Base-by-base conservation (phyloP, 78 protist species). In the Guillardia theta region DNA sequence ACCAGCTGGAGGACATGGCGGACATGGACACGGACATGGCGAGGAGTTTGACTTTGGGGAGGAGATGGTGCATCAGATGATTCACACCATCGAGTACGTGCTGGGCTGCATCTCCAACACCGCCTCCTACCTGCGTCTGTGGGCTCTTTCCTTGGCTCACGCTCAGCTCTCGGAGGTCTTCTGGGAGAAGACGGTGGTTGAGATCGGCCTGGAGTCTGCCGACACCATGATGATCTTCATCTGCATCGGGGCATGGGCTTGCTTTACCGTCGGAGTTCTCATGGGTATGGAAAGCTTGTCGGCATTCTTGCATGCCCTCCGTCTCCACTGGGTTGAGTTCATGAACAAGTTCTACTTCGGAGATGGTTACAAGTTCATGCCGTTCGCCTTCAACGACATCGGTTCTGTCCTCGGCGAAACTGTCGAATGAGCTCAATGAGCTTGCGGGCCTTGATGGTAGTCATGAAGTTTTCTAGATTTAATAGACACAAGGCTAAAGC, bases 131-230 rank as follows among this genome's bases (percentile, higher is more conserved):
- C 98, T 99, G 44, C 98, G 99, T 8, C 64, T 88, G 37, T 99
- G 99, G 99, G 99, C 99, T 10, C 98, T 99, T 27, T 97, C 99
- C 1, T 97, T 99, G 43, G 99, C 99, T 12, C 99, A 99, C 96
- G 98, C 99, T 96, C 64, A 93, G 93, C 88, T 93, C 39, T 64
- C 95, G 19, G 95, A 93, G 92, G 93, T 47, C 4, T 96, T 97
- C 93, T 97, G 97, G 97, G 95, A 96, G 53, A 94, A 94, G 96
- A 33, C 95, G 12, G n/a, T 97, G 44, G 30, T 54, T 12, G 94
- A 76, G 44, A 4, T 44, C 6, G 95, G 93, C 5, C 62, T 88
- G 41, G 64, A 64, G 39, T 36, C 48, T 36, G 70, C 43, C 27
- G 24, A 44, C 48, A 54, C 93, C 78, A 48, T 88, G 33, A 48